Conservation (phyloP, 306 rosid genomes). For the Rosa chinensis region DNA sequence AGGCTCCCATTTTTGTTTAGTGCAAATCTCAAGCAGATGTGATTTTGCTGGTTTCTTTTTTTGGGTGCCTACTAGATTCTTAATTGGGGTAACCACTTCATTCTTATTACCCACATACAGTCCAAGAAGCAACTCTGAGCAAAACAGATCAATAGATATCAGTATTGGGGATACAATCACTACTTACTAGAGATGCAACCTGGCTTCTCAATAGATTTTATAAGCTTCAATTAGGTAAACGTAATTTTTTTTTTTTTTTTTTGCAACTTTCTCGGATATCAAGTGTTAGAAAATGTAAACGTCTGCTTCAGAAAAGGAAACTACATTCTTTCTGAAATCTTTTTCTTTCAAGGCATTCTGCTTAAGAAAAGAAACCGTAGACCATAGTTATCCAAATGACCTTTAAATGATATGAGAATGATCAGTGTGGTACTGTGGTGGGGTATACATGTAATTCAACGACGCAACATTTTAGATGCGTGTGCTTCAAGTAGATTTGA, state of each 20-base stretch:
- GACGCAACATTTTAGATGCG: not conserved
- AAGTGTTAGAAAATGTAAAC: not conserved
- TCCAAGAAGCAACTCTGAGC: not conserved
- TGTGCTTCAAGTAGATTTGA: not conserved
- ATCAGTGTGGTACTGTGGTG: not conserved
- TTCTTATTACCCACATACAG: not conserved
- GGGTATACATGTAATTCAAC: not conserved
- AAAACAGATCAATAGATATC: not conserved
- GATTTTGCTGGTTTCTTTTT: slow-evolving; percentile 46
- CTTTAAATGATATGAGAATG: not conserved
- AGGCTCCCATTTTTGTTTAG: slow-evolving; percentile 55
- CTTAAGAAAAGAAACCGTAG: not conserved
- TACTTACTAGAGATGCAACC: not conserved
- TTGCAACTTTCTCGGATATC: not conserved
- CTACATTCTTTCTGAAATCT: not conserved
- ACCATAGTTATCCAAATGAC: not conserved
- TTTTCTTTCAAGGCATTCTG: not conserved
- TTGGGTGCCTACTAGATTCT: slow-evolving; percentile 23
- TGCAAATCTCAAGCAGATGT: slow-evolving; percentile 51
- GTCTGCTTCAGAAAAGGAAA: not conserved
- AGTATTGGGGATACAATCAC: not conserved
- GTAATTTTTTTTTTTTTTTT: too few species aligned
- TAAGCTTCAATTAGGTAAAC: not conserved
- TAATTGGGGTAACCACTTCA: not conserved
- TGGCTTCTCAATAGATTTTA: not conserved